phyloP scores from a whole-genome alignment of 1,284 basidiomycete species.

The Fistulinella cinereoalba region DNA sequence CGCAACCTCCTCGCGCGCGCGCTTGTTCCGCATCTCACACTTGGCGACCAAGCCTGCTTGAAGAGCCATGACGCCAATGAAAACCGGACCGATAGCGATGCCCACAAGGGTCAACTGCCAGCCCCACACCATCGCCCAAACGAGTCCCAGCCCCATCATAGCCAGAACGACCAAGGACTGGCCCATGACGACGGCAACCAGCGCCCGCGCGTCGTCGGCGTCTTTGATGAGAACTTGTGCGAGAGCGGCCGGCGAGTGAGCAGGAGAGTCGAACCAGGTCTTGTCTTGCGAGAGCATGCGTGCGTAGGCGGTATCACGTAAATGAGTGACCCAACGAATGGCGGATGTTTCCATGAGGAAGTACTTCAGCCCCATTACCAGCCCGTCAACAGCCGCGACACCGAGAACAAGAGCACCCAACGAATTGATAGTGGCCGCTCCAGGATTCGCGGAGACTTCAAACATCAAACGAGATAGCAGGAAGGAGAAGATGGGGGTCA shows the following conservation, averaged over 20 bases:
- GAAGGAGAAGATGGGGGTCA: conserved; percentile 91
- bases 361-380: conserved; percentile 72
- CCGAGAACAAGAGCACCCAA: conserved; percentile 70
- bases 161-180: conserved; percentile 71
- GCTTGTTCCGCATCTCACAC: conserved; percentile 81
- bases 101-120: conserved; percentile 96
- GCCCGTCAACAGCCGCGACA: conserved; percentile 73
- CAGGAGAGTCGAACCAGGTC: conserved; percentile 80
- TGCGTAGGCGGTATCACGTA: conserved; percentile 62
- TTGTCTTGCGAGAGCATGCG: conserved; percentile 82
- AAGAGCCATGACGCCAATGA: conserved; percentile 69
- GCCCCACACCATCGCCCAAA: conserved; percentile 85
- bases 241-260: conserved; percentile 64
- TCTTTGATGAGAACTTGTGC: conserved; percentile 87
- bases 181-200: conserved; percentile 74
- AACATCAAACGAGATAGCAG: conserved; percentile 82
- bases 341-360: conserved; percentile 74
- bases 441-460: conserved; percentile 71
- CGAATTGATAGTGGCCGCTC: conserved; percentile 63
- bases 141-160: conserved; percentile 81
- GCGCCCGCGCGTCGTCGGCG: conserved; percentile 81
- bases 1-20: conserved; percentile 79
- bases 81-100: conserved; percentile 83
- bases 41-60: conserved; percentile 70
- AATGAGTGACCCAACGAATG: conserved; percentile 70